Evolutionary conservation across 352 stramenopile species (phyloP).

Genomic region (Phytophthora sp.): DNA sequence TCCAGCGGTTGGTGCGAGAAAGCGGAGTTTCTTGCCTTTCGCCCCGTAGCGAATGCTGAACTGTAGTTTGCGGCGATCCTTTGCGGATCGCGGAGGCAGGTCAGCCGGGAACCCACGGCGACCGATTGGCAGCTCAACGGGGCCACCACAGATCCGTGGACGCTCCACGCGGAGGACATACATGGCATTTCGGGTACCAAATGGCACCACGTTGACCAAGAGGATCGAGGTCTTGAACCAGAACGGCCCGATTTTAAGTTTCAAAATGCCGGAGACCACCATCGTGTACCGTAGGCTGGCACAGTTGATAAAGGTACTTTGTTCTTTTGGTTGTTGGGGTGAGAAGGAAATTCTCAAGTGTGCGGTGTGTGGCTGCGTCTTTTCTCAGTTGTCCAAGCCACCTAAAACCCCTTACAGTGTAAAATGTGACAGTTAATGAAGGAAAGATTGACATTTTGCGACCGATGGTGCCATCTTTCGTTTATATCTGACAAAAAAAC

Average conservation of each 20-base stretch:
- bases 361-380: neutral
- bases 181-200: neutral
- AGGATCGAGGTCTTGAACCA: conserved; percentile 2
- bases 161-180: neutral
- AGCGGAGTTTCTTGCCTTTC: conserved; percentile 4
- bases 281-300: too few species aligned
- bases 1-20: neutral
- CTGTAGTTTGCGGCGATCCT: neutral
- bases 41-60: neutral
- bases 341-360: conserved; percentile 3
- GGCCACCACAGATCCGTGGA: neutral
- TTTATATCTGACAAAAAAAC: too few species aligned
- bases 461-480: too few species aligned
- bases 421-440: too few species aligned
- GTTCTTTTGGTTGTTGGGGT: neutral
- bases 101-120: neutral
- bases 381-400: neutral
- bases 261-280: neutral
- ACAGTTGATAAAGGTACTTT: neutral
- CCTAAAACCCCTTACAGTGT: too few species aligned
- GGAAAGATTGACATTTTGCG: too few species aligned
- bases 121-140: conserved; percentile 2
- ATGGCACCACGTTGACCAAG: conserved; percentile 4
- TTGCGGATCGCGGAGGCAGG: neutral
- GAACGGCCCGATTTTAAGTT: neutral